Evolutionary conservation across 2,329 filamentous ascomycete species (phyloP).

Genomic region (Aspergillus quadrilineatus): DNA sequence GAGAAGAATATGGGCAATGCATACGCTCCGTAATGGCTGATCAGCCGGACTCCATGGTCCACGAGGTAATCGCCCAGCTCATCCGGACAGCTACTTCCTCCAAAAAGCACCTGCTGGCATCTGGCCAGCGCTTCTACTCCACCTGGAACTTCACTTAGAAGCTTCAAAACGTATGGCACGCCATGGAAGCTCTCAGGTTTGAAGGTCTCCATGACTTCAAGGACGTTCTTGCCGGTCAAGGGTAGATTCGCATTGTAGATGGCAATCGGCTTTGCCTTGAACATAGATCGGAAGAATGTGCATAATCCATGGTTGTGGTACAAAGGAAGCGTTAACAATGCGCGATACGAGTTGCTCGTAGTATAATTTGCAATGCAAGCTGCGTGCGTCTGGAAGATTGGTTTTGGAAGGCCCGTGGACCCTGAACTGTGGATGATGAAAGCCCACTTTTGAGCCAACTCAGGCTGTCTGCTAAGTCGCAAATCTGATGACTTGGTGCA

Average conservation of each 20-base stretch:
- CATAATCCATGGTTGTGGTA: slow-evolving; percentile 61
- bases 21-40: slow-evolving; percentile 45
- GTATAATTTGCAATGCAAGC: slow-evolving; percentile 50
- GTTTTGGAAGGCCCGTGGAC: slow-evolving; percentile 62
- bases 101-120: slow-evolving; percentile 55
- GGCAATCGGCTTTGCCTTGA: slow-evolving; percentile 50
- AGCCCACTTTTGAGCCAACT: slow-evolving; percentile 35
- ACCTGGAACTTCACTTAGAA: slow-evolving; percentile 57
- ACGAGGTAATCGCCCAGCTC: slow-evolving; percentile 57
- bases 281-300: slow-evolving; percentile 54
- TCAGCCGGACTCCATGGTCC: slow-evolving; percentile 49
- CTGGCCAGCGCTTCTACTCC: slow-evolving; percentile 50
- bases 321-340: slow-evolving; percentile 56
- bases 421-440: slow-evolving; percentile 53
- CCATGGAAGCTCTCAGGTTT: slow-evolving; percentile 48
- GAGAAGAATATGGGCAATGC: not conserved
- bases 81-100: slow-evolving; percentile 59
- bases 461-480: slow-evolving; percentile 7
- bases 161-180: slow-evolving; percentile 64
- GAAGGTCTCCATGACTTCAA: slow-evolving; percentile 28
- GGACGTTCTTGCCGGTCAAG: slow-evolving; percentile 51
- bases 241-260: slow-evolving; percentile 58
- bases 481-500: slow-evolving; percentile 22
- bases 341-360: slow-evolving; percentile 46
- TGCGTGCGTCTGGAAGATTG: slow-evolving; percentile 58